phyloP scores from a whole-genome alignment of 2,329 filamentous ascomycete genomes.

The Trichoderma sp. region DNA sequence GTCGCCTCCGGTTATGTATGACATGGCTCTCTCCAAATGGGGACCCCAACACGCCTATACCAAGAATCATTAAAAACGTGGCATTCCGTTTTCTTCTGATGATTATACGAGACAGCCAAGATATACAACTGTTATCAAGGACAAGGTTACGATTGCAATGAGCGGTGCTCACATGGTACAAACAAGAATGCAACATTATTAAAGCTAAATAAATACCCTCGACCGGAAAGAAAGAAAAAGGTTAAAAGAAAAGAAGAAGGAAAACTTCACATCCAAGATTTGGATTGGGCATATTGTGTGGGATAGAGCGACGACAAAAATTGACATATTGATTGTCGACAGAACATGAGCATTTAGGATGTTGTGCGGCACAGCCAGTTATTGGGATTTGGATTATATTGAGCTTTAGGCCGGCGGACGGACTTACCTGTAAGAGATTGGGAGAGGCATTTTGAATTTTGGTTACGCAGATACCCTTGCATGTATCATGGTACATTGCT shows the following conservation, averaged over 20 bases:
- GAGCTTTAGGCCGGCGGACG: not conserved
- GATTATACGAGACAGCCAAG: not conserved
- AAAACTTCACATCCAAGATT: not conserved
- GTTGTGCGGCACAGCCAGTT: not conserved
- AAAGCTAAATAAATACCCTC: not conserved
- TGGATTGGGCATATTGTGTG: not conserved
- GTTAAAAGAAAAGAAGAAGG: not conserved
- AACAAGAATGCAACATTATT: not conserved
- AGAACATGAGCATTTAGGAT: not conserved
- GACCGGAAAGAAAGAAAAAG: not conserved
- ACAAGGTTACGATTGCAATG: not conserved
- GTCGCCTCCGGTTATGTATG: constrained; percentile 39
- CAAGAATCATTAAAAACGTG: constrained; percentile 25
- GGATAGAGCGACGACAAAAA: not conserved
- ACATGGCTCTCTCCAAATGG: constrained; percentile 43
- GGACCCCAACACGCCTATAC: constrained; percentile 45
- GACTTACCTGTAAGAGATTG: not conserved
- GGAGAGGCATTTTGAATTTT: not conserved
- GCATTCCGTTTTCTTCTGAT: constrained; percentile 16
- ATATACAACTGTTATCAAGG: not conserved
- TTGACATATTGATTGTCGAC: not conserved
- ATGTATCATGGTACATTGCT: not conserved
- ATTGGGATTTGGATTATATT: not conserved
- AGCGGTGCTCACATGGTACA: not conserved
- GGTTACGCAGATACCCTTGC: not conserved